phyloP scores from a whole-genome alignment of 148 eudicot genomes.

The Diospyros kaki region DNA sequence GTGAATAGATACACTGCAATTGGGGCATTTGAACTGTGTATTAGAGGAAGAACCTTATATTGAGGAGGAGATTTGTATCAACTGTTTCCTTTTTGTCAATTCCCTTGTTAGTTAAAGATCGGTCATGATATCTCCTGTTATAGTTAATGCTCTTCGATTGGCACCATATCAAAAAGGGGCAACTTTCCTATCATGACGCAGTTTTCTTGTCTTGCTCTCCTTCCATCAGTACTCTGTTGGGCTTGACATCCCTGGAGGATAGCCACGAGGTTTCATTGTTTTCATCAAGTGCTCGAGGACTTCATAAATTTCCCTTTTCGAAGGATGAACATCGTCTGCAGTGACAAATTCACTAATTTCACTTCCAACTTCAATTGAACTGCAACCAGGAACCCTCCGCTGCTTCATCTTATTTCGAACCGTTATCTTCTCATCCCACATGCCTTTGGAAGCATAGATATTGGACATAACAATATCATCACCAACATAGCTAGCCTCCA shows the following conservation, averaged over 20 bases:
- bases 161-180: no score
- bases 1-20: no score
- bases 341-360: conserved; percentile 32
- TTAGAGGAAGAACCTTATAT: no score
- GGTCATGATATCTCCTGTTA: no score
- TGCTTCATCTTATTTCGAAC: conserved; percentile 26
- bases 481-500: conserved; percentile 32
- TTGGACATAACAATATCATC: conserved; percentile 46
- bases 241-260: background rate
- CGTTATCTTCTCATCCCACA: conserved; percentile 46
- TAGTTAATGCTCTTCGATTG: no score
- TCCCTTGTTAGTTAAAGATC: no score
- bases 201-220: background rate
- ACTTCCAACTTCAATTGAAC: conserved; percentile 36
- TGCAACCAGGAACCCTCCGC: conserved; percentile 37
- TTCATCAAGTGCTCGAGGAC: conserved; percentile 8
- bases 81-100: no score
- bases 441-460: conserved; percentile 38
- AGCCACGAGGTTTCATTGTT: background rate
- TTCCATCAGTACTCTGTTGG: background rate
- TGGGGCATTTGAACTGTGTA: no score
- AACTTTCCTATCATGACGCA: background rate
- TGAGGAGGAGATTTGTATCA: no score
- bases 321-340: conserved; percentile 27
- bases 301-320: conserved; percentile 9